Conservation (phyloP, 345 rosid genomes). For the Cardamine occulta region DNA sequence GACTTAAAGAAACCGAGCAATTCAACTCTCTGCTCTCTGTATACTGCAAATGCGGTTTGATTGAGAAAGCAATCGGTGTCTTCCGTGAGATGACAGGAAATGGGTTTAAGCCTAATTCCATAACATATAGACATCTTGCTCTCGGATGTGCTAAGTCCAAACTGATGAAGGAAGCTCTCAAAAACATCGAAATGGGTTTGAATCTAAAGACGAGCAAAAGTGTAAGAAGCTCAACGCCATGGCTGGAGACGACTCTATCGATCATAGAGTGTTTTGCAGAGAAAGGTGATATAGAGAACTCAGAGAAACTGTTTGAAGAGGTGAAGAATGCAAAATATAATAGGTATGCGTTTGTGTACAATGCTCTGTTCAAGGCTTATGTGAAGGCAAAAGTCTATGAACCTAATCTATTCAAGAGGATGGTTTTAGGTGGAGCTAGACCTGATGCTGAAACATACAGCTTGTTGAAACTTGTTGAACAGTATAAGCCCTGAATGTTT, state of each 20-base stretch:
- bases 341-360: slow-evolving; percentile 78
- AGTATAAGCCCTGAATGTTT: slow-evolving; percentile 44
- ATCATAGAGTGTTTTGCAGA: slow-evolving; percentile 75
- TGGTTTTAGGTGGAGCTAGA: slow-evolving; percentile 87
- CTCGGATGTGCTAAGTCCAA: slow-evolving; percentile 81
- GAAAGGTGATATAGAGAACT: slow-evolving; percentile 70
- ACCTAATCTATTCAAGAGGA: slow-evolving; percentile 80
- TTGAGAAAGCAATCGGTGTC: slow-evolving; percentile 63
- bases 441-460: slow-evolving; percentile 95
- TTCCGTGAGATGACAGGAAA: slow-evolving; percentile 64
- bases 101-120: slow-evolving; percentile 75
- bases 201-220: slow-evolving; percentile 52
- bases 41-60: slow-evolving; percentile 64
- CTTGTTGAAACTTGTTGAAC: slow-evolving; percentile 78
- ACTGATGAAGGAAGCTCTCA: slow-evolving; percentile 65
- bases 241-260: slow-evolving; percentile 86
- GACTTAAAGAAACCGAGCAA: slow-evolving; percentile 67
- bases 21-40: slow-evolving; percentile 77
- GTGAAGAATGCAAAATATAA: slow-evolving; percentile 65
- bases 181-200: slow-evolving; percentile 63
- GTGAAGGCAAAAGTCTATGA: slow-evolving; percentile 71
- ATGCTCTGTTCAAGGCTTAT: slow-evolving; percentile 78
- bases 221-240: slow-evolving; percentile 70
- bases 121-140: slow-evolving; percentile 81
- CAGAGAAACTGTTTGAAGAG: slow-evolving; percentile 78